Evolutionary conservation across 768 basidiomycete species (phyloP).

Genomic region (Xerocomellus intermedius): DNA sequence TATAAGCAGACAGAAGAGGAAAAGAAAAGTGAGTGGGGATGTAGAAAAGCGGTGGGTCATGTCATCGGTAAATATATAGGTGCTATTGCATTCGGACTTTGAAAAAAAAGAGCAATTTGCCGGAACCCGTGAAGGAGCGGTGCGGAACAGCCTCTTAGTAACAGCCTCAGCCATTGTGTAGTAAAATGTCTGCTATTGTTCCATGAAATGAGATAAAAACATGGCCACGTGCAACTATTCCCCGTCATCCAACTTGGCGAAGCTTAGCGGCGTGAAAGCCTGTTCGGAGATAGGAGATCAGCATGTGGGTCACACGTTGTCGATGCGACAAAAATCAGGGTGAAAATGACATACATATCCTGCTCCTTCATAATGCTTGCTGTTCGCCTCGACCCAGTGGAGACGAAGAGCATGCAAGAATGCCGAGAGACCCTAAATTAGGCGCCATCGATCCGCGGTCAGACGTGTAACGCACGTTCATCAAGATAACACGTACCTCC

Average conservation of each 20-base stretch:
- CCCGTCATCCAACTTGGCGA: constrained; percentile 41
- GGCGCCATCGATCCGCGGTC: constrained; percentile 5
- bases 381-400: constrained; percentile 98
- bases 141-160: constrained; percentile 18
- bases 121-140: constrained; percentile 2
- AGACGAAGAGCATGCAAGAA: constrained; percentile 95
- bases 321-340: constrained; percentile 12
- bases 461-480: constrained; percentile 18
- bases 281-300: constrained; percentile 29
- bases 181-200: constrained; percentile 17
- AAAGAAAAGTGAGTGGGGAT: constrained; percentile 34
- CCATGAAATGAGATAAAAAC: constrained; percentile 15
- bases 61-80: constrained; percentile 16
- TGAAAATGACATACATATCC: constrained; percentile 68
- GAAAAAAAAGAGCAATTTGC: constrained; percentile 20
- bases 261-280: constrained; percentile 50
- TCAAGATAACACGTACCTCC: constrained; percentile 63
- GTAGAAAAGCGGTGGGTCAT: constrained; percentile 9
- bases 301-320: constrained; percentile 27
- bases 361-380: constrained; percentile 90
- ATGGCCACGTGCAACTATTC: constrained; percentile 26
- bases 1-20: constrained; percentile 29
- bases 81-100: constrained; percentile 28
- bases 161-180: constrained; percentile 6
- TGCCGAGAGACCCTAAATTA: constrained; percentile 79